phyloP scores from a whole-genome alignment of 805 yeast species.

The Nakazawaea anatomiae region DNA sequence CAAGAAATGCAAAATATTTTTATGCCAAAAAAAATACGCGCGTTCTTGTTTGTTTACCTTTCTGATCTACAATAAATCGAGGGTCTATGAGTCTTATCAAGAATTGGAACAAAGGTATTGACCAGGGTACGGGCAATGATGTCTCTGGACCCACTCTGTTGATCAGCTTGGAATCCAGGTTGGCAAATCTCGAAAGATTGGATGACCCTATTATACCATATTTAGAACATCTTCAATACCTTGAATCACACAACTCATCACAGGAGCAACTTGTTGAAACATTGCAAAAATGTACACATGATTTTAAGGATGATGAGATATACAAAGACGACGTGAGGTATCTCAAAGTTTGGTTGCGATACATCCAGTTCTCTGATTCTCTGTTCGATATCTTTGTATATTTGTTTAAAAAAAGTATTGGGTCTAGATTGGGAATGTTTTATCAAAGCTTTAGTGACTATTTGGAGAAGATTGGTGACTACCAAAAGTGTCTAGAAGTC shows the following conservation, averaged over 20 bases:
- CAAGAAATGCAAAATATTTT: too few species aligned
- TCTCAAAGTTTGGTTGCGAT: constrained; percentile 74
- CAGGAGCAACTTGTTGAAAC: constrained; percentile 62
- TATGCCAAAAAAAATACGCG: background rate
- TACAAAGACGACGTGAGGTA: constrained; percentile 84
- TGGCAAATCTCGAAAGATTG: constrained; percentile 38
- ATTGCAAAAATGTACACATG: constrained; percentile 66
- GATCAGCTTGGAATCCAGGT: background rate
- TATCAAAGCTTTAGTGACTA: constrained; percentile 75
- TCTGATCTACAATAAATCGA: too few species aligned
- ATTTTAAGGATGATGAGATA: constrained; percentile 55
- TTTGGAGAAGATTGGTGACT: constrained; percentile 45
- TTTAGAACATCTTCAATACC: constrained; percentile 74
- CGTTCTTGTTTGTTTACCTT: background rate
- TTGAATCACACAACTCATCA: constrained; percentile 54
- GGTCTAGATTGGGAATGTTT: constrained; percentile 55
- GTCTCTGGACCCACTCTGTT: too few species aligned
- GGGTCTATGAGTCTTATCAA: background rate
- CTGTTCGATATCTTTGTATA: constrained; percentile 69
- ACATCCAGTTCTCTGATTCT: constrained; percentile 60
- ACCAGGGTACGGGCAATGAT: background rate
- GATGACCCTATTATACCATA: constrained; percentile 84
- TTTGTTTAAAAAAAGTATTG: constrained; percentile 67
- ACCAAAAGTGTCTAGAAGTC: constrained; percentile 52
- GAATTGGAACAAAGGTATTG: background rate